phyloP scores from a whole-genome alignment of 768 basidiomycete species.

The Lactarius evosmus region DNA sequence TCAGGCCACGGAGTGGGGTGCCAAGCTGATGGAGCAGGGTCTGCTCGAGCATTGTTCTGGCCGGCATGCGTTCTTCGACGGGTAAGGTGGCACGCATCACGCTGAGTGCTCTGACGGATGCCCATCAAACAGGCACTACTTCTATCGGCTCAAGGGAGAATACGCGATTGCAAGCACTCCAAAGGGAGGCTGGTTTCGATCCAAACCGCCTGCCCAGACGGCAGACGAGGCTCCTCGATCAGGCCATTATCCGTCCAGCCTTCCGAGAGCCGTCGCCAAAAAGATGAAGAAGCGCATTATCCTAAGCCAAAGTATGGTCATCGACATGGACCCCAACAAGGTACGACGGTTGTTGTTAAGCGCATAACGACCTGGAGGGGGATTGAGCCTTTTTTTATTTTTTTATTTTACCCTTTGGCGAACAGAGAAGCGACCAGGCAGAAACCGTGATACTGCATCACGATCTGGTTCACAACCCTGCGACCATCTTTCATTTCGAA shows the following conservation, averaged over 20 bases:
- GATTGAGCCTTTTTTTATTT: background rate
- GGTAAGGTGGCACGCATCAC: too few species aligned
- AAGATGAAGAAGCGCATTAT: constrained; percentile 59
- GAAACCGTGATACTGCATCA: constrained; percentile 88
- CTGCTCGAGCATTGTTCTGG: constrained; percentile 81
- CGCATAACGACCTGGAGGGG: too few species aligned
- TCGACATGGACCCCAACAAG: constrained; percentile 80
- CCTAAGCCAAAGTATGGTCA: constrained; percentile 85
- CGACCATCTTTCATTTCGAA: constrained; percentile 95
- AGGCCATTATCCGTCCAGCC: constrained; percentile 37
- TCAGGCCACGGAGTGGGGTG: constrained; percentile 77
- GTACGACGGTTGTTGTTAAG: constrained; percentile 40
- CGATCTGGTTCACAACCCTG: constrained; percentile 92
- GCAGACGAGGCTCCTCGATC: constrained; percentile 14
- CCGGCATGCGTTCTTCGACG: constrained; percentile 81
- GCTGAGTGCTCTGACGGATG: too few species aligned
- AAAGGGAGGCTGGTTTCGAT: constrained; percentile 64
- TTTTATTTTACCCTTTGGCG: background rate
- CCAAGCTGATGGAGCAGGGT: constrained; percentile 72
- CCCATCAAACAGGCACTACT: constrained; percentile 64
- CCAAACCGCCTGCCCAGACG: constrained; percentile 36
- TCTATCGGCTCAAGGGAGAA: constrained; percentile 78
- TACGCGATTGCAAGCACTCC: constrained; percentile 70
- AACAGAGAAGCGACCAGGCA: constrained; percentile 80
- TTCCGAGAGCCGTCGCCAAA: constrained; percentile 38